Evolutionary conservation across 768 basidiomycete genomes (phyloP).

Genomic region (Symmetrospora coprosmae): DNA sequence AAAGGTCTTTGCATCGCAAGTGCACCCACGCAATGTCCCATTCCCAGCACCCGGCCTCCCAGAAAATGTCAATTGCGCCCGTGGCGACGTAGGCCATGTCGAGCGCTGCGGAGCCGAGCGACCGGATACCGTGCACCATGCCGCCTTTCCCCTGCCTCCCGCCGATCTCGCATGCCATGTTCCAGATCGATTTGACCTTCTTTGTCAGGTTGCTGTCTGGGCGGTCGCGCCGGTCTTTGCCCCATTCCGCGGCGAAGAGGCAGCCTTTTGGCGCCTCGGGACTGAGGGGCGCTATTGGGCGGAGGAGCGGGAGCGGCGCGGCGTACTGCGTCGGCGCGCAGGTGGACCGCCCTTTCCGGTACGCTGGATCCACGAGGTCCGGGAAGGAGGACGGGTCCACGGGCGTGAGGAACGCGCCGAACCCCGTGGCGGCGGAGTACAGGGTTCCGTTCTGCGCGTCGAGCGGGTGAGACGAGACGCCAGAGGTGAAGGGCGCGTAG

Average conservation of each 20-base stretch:
- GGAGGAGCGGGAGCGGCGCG: conserved; percentile 28
- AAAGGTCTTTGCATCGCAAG: background rate
- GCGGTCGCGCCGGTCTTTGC: conserved; percentile 27
- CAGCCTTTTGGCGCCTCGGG: conserved; percentile 29
- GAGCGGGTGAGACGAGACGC: conserved; percentile 24
- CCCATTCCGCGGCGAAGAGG: conserved; percentile 31
- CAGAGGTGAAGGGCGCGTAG: conserved; percentile 29
- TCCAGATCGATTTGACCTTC: conserved; percentile 27
- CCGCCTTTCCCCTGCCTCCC: conserved; percentile 28
- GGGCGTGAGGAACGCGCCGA: conserved; percentile 30
- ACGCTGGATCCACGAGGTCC: background rate
- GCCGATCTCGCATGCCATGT: conserved; percentile 30
- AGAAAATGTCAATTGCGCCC: conserved; percentile 28
- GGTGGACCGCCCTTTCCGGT: background rate
- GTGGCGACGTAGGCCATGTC: conserved; percentile 31
- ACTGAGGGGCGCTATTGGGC: conserved; percentile 21
- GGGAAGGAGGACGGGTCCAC: conserved; percentile 24
- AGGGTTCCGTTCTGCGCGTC: conserved; percentile 27
- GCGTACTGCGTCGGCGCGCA: conserved; percentile 17
- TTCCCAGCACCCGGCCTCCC: conserved; percentile 28
- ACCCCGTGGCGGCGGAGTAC: conserved; percentile 25
- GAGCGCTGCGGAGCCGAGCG: conserved; percentile 29
- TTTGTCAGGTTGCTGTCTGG: conserved; percentile 24
- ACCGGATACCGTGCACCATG: conserved; percentile 31
- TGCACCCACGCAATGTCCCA: conserved; percentile 17